A percentile compares a stretch with the other conserved stretches of the same genome.
Evolutionary conservation across 164 flowering plant species (phyloP).

Genomic region (Nymphaea colorata): DNA sequence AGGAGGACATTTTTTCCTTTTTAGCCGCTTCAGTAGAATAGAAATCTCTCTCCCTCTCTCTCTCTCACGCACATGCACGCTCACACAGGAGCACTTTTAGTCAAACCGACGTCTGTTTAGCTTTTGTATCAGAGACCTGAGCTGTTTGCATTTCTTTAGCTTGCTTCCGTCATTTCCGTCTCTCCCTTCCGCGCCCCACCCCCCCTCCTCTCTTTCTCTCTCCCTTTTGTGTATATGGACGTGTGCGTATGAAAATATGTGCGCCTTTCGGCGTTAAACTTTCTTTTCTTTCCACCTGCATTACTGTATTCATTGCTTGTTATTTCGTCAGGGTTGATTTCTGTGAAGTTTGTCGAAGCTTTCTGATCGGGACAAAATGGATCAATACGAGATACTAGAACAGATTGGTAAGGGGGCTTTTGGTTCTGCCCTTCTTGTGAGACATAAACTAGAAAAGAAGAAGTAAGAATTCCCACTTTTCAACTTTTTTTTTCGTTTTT

Average conservation of each 20-base stretch:
- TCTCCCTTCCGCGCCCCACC: neutral
- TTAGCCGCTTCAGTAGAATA: too few species aligned
- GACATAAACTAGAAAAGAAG: conserved; percentile 84
- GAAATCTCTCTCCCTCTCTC: neutral
- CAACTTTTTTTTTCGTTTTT: neutral
- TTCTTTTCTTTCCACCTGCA: neutral
- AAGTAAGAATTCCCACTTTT: conserved; percentile 36
- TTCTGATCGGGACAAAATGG: conserved; percentile 30
- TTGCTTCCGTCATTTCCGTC: neutral
- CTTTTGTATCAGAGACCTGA: neutral
- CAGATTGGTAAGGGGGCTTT: conserved; percentile 98
- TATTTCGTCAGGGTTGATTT: neutral
- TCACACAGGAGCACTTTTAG: neutral
- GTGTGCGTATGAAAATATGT: neutral
- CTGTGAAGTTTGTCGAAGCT: neutral
- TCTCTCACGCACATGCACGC: neutral
- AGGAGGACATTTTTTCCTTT: too few species aligned
- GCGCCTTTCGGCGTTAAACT: neutral
- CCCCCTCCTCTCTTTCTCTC: neutral
- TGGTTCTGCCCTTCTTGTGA: conserved; percentile 94
- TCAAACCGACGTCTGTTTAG: too few species aligned
- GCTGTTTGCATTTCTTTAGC: neutral
- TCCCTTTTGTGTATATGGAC: neutral
- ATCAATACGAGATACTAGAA: conserved; percentile 85
- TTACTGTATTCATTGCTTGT: neutral